Conservation (phyloP, 2,329 filamentous ascomycete genomes). For the Lecanicillium sp. region DNA sequence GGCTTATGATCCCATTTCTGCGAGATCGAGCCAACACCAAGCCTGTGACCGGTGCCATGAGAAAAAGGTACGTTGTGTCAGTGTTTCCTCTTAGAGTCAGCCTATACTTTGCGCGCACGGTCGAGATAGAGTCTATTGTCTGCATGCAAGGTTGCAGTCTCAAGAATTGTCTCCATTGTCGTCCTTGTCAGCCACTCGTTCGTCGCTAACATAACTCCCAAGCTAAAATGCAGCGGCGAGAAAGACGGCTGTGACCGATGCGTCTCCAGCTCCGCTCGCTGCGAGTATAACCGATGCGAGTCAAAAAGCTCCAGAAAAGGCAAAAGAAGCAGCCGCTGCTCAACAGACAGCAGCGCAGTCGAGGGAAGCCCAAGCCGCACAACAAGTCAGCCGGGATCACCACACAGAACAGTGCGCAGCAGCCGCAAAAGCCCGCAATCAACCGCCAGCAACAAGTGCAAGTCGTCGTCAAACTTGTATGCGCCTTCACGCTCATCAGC, state of each 20-base stretch:
- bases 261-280: slow-evolving; percentile 18
- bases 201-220: neutral
- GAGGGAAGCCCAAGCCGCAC: slow-evolving; percentile 5
- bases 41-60: slow-evolving; percentile 30
- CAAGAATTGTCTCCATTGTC: neutral
- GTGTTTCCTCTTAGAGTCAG: neutral
- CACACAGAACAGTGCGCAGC: neutral
- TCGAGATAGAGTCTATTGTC: slow-evolving; percentile 2
- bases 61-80: slow-evolving; percentile 24
- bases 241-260: slow-evolving; percentile 29
- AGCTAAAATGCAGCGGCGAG: slow-evolving; percentile 30
- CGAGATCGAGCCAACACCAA: slow-evolving; percentile 28
- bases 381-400: slow-evolving; percentile 6
- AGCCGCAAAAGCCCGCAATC: slow-evolving; percentile 6
- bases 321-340: slow-evolving; percentile 17
- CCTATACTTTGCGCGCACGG: neutral
- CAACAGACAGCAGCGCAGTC: slow-evolving; percentile 8
- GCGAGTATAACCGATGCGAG: slow-evolving; percentile 26
- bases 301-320: slow-evolving; percentile 22
- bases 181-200: neutral
- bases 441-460: neutral
- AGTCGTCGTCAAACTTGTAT: slow-evolving; percentile 1
- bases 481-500: slow-evolving; percentile 4
- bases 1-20: slow-evolving; percentile 27
- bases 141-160: neutral